Conservation (phyloP, 2,329 filamentous ascomycete genomes). For the Fusarium chuoi region DNA sequence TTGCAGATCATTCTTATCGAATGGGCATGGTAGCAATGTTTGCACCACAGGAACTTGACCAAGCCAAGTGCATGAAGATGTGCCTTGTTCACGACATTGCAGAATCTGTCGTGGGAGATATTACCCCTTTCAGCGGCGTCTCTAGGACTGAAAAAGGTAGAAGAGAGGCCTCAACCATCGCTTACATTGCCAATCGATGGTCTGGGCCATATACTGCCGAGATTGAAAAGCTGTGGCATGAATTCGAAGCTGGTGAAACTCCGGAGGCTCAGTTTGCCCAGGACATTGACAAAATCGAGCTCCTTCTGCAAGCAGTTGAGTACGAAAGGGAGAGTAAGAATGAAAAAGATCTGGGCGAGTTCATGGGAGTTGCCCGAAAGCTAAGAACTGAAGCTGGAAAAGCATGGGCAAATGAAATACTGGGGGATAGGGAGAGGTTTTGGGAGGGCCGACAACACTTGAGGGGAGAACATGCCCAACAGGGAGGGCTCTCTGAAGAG, state of each 20-base stretch:
- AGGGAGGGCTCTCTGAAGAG: conserved; percentile 51
- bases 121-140: conserved; percentile 92
- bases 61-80: conserved; percentile 91
- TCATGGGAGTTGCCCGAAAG: conserved; percentile 78
- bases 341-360: conserved; percentile 82
- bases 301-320: conserved; percentile 94
- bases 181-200: conserved; percentile 80
- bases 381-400: conserved; percentile 81
- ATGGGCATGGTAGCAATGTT: conserved; percentile 97
- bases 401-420: conserved; percentile 79
- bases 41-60: conserved; percentile 78
- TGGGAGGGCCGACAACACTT: conserved; percentile 68
- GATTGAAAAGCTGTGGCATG: conserved; percentile 85
- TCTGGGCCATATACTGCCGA: conserved; percentile 75
- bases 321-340: conserved; percentile 81
- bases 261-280: conserved; percentile 90
- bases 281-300: conserved; percentile 96
- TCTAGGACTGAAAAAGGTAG: conserved; percentile 87
- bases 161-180: conserved; percentile 88
- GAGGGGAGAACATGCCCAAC: conserved; percentile 57
- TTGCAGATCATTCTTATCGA: conserved; percentile 98
- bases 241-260: conserved; percentile 90
- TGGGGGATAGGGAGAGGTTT: conserved; percentile 78
- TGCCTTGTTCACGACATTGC: conserved; percentile 98
- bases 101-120: conserved; percentile 94